These are phyloP conservation scores for Rhizomucor pusillus DNA, from an alignment of 371 early-diverging fungal species.

Conservation along the genomic window DNA sequence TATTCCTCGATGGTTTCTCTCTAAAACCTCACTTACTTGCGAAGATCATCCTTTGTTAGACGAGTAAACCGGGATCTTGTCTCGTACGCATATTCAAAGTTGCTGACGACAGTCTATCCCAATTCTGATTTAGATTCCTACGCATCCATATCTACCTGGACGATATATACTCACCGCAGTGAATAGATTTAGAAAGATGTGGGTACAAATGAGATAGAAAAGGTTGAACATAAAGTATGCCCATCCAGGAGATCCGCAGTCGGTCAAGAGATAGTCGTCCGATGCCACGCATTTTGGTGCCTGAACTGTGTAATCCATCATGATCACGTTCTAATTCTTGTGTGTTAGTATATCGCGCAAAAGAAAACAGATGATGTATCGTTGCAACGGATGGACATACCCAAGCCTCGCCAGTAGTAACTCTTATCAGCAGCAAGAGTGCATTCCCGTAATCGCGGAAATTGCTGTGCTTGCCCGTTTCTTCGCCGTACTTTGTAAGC, in stretches of 20 bases:
- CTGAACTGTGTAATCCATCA: slow-evolving; percentile 53
- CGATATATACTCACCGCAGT: slow-evolving; percentile 55
- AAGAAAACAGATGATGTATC: too few relatives aligned
- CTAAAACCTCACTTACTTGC: slow-evolving; percentile 27
- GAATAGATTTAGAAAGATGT: slow-evolving; percentile 60
- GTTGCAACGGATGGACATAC: slow-evolving; percentile 17
- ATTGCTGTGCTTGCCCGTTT: slow-evolving; percentile 42
- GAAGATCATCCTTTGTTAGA: slow-evolving; percentile 51
- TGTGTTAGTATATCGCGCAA: neutral
- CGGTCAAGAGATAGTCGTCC: slow-evolving; percentile 43
- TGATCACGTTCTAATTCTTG: slow-evolving; percentile 39
- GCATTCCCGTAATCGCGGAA: slow-evolving; percentile 59
- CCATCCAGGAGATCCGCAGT: slow-evolving; percentile 57
- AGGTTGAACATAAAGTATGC: slow-evolving; percentile 51
- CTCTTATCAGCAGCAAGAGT: slow-evolving; percentile 50
- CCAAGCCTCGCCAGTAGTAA: slow-evolving; percentile 63
- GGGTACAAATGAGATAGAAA: slow-evolving; percentile 58
- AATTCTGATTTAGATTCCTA: neutral
- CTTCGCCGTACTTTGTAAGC: slow-evolving; percentile 50
- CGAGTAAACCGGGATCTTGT: slow-evolving; percentile 53
- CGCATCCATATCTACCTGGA: neutral
- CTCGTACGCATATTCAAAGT: slow-evolving; percentile 61
- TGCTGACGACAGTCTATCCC: slow-evolving; percentile 51
- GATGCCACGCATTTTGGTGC: slow-evolving; percentile 47
- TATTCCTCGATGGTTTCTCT: neutral